Base-by-base conservation (phyloP, 192 early-diverging fungal species). In the Entomortierella parvispora region DNA sequence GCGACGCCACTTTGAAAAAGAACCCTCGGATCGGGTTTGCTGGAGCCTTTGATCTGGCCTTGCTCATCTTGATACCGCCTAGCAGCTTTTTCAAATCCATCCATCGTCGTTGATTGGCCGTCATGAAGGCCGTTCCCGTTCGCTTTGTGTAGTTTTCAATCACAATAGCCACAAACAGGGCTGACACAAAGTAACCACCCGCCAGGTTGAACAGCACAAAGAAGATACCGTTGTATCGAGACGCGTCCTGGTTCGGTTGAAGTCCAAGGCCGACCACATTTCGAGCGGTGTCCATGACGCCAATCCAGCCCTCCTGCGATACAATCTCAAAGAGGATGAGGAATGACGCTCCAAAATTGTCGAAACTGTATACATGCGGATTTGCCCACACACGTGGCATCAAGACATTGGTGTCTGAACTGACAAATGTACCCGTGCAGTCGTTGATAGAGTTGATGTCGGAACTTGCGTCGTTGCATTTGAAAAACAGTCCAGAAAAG, bases 181-280 rank as follows among this genome's bases (percentile, higher is more conserved):
- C 83, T 3, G 87, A 80, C 11, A 89, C 81, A 65, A 89, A 89
- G 4, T 86, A 81, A 10, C 86, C 81, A 9, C 86, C 88, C 14
- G 85, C 83, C 29, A 89, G 44, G 52, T 88, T 89, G 60, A 83
- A 89, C 10, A 86, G 61, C 31, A 89, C 82, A 53, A 86, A 89
- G 49, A 85, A 89, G 32, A 89, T 76, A 6, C 80, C 84, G 45
- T 81, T 80, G 52, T 82, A 79, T 15, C 86, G 81, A 14, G 83
- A 76, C 2, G 67, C 50, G 50, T 88, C 81, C 47, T 62, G 69
- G 20, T 70, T 26, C 4, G 71, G 56, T 31, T 74, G 63, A 20
- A 71, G 53, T 37, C 86, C 77, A 14, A 64, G 58, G 12, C 85
- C 84, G 2, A 59, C 68, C 8, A 85, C 75, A 40, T 75, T 55